A percentile compares a stretch with the other conserved stretches of the same genome.
Conservation (phyloP, 2,329 filamentous ascomycete species). For the Clonostachys solani region DNA sequence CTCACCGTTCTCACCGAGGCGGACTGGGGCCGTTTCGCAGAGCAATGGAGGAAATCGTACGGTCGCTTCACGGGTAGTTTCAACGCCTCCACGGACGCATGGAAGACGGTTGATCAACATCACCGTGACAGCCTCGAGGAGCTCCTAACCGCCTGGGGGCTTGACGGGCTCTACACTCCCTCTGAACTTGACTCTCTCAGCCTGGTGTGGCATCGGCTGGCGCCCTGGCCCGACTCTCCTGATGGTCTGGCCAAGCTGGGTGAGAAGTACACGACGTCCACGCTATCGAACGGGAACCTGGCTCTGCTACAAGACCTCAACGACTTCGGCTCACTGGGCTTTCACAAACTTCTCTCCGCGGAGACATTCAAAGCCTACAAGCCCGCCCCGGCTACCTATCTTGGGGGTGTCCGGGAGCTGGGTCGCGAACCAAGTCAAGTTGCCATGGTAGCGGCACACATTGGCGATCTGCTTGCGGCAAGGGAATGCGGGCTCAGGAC, state of each 20-base stretch:
- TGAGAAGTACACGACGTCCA: constrained; percentile 52
- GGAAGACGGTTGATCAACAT: constrained; percentile 70
- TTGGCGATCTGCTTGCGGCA: constrained; percentile 65
- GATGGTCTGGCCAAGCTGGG: constrained; percentile 49
- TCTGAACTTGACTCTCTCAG: constrained; percentile 61
- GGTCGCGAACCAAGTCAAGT: constrained; percentile 56
- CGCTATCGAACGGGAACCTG: constrained; percentile 72
- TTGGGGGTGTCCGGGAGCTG: constrained; percentile 59
- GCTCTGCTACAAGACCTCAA: constrained; percentile 63
- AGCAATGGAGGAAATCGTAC: constrained; percentile 68
- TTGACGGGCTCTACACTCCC: constrained; percentile 57
- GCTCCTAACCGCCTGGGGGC: constrained; percentile 50
- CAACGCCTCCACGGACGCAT: constrained; percentile 40
- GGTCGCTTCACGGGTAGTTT: constrained; percentile 52
- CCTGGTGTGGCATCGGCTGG: constrained; percentile 67
- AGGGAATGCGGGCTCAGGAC: constrained; percentile 61
- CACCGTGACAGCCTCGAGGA: constrained; percentile 58
- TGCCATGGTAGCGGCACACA: constrained; percentile 74
- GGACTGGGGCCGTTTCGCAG: constrained; percentile 62
- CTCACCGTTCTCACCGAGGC: constrained; percentile 44
- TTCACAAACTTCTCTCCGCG: constrained; percentile 58
- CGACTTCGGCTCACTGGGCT: constrained; percentile 53
- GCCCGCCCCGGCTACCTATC: constrained; percentile 63
- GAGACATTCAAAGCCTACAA: constrained; percentile 75
- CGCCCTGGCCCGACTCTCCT: constrained; percentile 63